A percentile compares a stretch with the other conserved stretches of the same genome.
Evolutionary conservation across 225 moss, liverwort and hornwort genomes (phyloP).

Genomic region (Climacium dendroides): DNA sequence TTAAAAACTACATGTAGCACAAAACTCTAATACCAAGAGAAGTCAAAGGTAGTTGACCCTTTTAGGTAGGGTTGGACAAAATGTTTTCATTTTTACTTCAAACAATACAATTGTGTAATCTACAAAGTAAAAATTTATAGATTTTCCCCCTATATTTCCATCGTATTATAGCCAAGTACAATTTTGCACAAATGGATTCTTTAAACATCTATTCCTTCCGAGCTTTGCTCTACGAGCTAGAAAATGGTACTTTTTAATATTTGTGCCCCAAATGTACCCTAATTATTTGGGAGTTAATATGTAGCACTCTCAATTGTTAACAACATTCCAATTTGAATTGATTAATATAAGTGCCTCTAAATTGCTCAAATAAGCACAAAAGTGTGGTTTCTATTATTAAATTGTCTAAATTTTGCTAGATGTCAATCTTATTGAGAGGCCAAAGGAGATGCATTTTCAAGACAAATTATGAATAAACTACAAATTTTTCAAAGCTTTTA

Average conservation of each 20-base stretch:
- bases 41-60: not conserved
- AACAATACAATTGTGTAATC: not conserved
- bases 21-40: not conserved
- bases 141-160: not conserved
- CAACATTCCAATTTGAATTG: not conserved
- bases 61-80: not conserved
- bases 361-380: not conserved
- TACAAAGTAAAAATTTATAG: not conserved
- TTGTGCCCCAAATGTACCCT: not conserved
- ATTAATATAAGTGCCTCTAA: not conserved
- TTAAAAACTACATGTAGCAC: not conserved
- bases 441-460: not conserved
- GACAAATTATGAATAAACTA: not conserved
- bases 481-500: not conserved
- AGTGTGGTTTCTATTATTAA: not conserved
- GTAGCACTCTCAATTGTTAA: not conserved
- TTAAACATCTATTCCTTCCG: too few species aligned
- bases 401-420: not conserved
- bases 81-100: not conserved
- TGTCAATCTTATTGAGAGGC: not conserved
- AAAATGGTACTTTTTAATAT: not conserved
- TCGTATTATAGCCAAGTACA: not conserved
- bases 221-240: not conserved
- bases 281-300: not conserved
- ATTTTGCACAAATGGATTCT: too few species aligned